Conservation (phyloP, 1,139 yeast species). For the Arxiozyma heterogenica region DNA sequence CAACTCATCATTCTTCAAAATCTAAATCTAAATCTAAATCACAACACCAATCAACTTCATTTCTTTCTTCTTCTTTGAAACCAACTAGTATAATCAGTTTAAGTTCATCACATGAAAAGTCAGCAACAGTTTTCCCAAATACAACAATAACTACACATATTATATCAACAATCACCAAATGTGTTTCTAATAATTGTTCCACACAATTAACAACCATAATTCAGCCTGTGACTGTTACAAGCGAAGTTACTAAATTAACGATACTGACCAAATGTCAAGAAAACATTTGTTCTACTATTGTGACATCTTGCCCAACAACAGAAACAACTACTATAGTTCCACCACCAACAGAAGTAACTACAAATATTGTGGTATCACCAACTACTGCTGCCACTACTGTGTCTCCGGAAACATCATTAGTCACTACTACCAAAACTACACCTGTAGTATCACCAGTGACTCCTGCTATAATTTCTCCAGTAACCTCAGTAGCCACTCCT, state of each 20-base stretch:
- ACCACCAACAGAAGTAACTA: constrained; percentile 2
- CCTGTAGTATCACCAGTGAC: not conserved
- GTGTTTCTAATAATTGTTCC: constrained; percentile 2
- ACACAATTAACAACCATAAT: not conserved
- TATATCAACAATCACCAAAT: not conserved
- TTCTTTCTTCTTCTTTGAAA: not conserved
- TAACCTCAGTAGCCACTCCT: not conserved
- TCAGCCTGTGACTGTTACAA: constrained; percentile 1
- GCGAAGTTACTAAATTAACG: not conserved
- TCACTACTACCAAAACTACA: not conserved
- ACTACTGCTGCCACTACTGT: not conserved
- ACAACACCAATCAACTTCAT: not conserved
- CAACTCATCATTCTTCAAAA: constrained; percentile 1
- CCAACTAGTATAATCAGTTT: not conserved
- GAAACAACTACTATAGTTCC: not conserved
- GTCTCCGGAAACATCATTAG: not conserved
- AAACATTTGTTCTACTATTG: not conserved
- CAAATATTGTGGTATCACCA: not conserved
- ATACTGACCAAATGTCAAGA: not conserved
- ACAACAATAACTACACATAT: not conserved
- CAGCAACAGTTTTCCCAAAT: not conserved
- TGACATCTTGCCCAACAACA: constrained; percentile 1
- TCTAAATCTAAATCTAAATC: not conserved
- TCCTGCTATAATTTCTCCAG: not conserved
- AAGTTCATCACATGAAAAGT: not conserved